A percentile compares a stretch with the other conserved stretches of the same genome.
Evolutionary conservation across 768 basidiomycete species (phyloP).

Genomic region (Pleurotus tuoliensis): DNA sequence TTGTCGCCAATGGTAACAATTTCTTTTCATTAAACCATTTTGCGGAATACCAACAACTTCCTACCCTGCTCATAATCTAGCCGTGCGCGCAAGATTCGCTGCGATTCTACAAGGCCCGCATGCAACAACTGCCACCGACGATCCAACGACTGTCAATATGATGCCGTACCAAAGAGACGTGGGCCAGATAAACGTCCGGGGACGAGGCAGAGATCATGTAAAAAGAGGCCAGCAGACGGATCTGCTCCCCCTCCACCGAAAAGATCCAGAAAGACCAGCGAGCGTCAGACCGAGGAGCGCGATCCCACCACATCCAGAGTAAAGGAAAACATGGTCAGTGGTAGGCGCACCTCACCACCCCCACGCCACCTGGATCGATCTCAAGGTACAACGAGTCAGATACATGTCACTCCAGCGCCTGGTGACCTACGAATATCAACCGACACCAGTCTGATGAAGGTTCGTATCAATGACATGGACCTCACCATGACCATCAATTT

Average conservation of each 20-base stretch:
- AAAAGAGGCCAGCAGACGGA: constrained; percentile 66
- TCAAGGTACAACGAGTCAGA: constrained; percentile 9
- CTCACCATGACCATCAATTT: constrained; percentile 1
- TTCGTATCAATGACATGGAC: constrained; percentile 11
- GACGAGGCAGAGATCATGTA: constrained; percentile 79
- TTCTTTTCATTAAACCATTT: constrained; percentile 38
- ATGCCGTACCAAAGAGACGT: constrained; percentile 74
- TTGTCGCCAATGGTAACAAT: constrained; percentile 72
- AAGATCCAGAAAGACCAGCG: constrained; percentile 39
- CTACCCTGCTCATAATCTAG: constrained; percentile 40
- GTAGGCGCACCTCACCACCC: constrained; percentile 20
- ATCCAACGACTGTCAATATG: constrained; percentile 76
- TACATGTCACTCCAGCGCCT: constrained; percentile 14
- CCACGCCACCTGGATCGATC: constrained; percentile 22
- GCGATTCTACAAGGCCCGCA: constrained; percentile 76
- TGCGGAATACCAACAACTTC: constrained; percentile 31
- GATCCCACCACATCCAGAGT: constrained; percentile 27
- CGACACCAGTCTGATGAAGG: constrained; percentile 22
- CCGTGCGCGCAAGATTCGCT: constrained; percentile 81
- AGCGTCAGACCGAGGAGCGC: constrained; percentile 28
- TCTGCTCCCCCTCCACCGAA: constrained; percentile 46
- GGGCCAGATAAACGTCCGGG: constrained; percentile 87
- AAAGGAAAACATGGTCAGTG: constrained; percentile 36
- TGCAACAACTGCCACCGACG: constrained; percentile 82
- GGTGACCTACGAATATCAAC: constrained; percentile 27